A percentile compares a stretch with the other conserved stretches of the same genome.
These are phyloP conservation scores for Gossypium lobatum DNA, from an alignment of 441 rosid species.

Conservation along the genomic window DNA sequence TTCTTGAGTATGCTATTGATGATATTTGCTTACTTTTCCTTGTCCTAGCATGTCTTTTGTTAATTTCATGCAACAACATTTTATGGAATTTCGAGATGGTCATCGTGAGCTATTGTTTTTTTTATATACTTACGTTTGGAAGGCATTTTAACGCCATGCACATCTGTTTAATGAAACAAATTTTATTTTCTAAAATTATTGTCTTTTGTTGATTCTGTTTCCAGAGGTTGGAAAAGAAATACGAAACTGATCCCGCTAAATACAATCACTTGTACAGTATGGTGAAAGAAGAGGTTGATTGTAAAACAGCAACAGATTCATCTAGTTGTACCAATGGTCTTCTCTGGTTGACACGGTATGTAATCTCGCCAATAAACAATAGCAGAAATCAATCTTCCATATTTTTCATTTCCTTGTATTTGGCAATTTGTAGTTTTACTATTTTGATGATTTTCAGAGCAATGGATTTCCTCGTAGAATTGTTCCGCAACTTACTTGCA, in stretches of 20 bases:
- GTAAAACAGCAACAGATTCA: constrained; percentile 69
- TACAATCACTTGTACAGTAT: constrained; percentile 57
- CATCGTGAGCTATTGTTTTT: neutral
- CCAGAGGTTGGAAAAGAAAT: constrained; percentile 84
- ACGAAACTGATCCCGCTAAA: constrained; percentile 52
- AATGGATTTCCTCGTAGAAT: constrained; percentile 83
- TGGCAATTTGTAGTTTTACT: neutral
- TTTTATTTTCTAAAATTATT: neutral
- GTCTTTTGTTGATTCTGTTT: neutral
- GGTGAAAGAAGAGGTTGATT: constrained; percentile 72
- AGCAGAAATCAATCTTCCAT: neutral
- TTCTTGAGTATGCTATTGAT: neutral
- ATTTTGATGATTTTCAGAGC: constrained; percentile 48
- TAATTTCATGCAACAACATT: neutral
- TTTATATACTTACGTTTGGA: neutral
- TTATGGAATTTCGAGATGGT: neutral
- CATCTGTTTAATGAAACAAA: neutral
- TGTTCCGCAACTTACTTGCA: constrained; percentile 67
- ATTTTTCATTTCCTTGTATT: neutral
- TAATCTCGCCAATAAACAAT: neutral
- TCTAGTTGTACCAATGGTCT: constrained; percentile 92
- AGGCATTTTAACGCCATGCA: neutral
- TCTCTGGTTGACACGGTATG: constrained; percentile 88
- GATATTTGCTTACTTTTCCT: neutral
- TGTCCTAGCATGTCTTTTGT: neutral